A percentile compares a stretch with the other conserved stretches of the same genome.
Conservation (phyloP, 495 filamentous ascomycete genomes). For the Penicillium atrosanguineum region DNA sequence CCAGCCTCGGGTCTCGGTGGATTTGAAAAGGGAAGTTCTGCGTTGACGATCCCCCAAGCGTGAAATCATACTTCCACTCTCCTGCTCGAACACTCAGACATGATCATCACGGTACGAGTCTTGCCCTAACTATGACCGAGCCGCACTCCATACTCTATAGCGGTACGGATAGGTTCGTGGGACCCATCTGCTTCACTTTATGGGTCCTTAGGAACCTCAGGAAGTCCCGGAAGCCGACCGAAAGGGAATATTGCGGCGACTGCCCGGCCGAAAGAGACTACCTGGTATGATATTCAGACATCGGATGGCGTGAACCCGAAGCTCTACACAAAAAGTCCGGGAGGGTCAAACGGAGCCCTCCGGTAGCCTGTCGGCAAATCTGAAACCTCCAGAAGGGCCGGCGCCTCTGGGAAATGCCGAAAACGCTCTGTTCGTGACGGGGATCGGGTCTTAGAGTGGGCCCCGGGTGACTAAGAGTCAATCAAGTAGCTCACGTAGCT, state of each 20-base stretch:
- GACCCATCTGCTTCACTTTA: not conserved
- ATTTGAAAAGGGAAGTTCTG: not conserved
- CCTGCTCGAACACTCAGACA: not conserved
- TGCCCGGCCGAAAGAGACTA: not conserved
- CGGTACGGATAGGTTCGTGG: too few species aligned
- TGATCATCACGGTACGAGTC: not conserved
- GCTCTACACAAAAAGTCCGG: not conserved
- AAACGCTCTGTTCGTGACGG: conserved; percentile 21
- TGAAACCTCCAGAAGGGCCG: conserved; percentile 14
- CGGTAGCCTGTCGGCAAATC: conserved; percentile 16
- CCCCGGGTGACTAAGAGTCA: conserved; percentile 11
- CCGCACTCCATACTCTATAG: too few species aligned
- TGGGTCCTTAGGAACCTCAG: not conserved
- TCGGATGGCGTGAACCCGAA: conserved; percentile 4
- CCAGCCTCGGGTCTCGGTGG: conserved; percentile 16
- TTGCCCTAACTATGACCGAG: not conserved
- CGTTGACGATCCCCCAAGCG: not conserved
- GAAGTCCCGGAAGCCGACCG: not conserved
- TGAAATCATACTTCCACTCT: conserved; percentile 3
- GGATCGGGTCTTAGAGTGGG: conserved; percentile 23
- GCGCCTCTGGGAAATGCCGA: conserved; percentile 17
- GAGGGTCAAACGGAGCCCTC: not conserved
- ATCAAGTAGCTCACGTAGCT: too few species aligned
- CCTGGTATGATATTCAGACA: conserved; percentile 6
- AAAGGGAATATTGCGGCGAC: not conserved